These are phyloP conservation scores for Phytopythium litorale DNA, from an alignment of 352 stramenopile genomes.

Conservation along the genomic window DNA sequence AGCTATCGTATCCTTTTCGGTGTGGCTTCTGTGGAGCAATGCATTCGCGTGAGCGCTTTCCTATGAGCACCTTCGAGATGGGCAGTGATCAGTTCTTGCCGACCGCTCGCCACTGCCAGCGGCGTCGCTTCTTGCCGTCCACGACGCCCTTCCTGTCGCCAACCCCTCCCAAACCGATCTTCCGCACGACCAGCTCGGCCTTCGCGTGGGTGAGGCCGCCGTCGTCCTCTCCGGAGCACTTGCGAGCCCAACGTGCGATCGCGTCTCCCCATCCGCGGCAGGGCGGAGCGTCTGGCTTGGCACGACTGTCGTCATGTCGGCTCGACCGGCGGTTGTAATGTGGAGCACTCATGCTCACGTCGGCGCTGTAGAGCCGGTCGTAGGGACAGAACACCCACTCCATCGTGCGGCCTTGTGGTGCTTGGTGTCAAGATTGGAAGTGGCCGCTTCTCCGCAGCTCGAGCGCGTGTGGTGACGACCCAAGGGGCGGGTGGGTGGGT, in stretches of 20 bases:
- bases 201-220: neutral
- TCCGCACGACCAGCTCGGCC: neutral
- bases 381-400: slow-evolving; percentile 6
- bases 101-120: neutral
- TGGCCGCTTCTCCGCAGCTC: neutral
- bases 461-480: neutral
- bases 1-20: no score
- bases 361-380: slow-evolving; percentile 2
- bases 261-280: neutral
- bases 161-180: neutral
- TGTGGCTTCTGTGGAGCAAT: no score
- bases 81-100: neutral
- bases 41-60: neutral
- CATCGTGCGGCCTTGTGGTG: neutral
- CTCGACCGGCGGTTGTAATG: neutral
- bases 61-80: no score
- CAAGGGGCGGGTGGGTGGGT: neutral
- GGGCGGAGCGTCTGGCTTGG: no score
- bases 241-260: neutral
- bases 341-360: neutral
- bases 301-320: neutral
- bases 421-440: neutral
- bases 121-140: neutral
- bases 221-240: neutral
- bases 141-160: neutral